Conservation (phyloP, 331 rosid species). For the Quercus phellos region DNA sequence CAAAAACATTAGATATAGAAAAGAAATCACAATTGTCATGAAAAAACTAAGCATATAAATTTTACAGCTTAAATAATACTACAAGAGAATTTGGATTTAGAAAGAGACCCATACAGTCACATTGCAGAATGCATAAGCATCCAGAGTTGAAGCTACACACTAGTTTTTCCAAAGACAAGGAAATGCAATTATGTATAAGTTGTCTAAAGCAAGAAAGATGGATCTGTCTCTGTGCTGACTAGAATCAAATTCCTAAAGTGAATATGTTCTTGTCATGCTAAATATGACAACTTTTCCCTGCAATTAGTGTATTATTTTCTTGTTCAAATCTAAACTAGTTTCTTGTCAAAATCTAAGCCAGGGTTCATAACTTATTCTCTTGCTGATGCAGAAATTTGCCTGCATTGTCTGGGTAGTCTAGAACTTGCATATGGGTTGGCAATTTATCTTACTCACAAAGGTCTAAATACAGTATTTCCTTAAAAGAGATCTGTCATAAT, state of each 20-base stretch:
- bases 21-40: background rate
- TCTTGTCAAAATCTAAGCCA: background rate
- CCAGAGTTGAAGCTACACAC: background rate
- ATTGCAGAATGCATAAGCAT: background rate
- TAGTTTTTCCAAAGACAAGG: background rate
- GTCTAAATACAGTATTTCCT: background rate
- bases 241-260: background rate
- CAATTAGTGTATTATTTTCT: background rate
- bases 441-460: background rate
- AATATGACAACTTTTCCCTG: too few relatives aligned
- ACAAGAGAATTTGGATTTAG: background rate
- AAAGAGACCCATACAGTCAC: background rate
- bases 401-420: background rate
- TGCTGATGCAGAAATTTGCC: background rate
- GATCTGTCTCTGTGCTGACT: background rate
- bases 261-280: background rate
- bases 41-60: background rate
- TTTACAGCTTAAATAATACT: background rate
- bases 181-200: background rate
- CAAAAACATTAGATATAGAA: slow-evolving; percentile 11
- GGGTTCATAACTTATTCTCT: background rate
- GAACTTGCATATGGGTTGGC: background rate
- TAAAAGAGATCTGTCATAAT: background rate
- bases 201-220: background rate
- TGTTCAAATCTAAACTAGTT: background rate